Evolutionary conservation across 2,329 filamentous ascomycete species (phyloP).

Genomic region (Penicillium frequentans): DNA sequence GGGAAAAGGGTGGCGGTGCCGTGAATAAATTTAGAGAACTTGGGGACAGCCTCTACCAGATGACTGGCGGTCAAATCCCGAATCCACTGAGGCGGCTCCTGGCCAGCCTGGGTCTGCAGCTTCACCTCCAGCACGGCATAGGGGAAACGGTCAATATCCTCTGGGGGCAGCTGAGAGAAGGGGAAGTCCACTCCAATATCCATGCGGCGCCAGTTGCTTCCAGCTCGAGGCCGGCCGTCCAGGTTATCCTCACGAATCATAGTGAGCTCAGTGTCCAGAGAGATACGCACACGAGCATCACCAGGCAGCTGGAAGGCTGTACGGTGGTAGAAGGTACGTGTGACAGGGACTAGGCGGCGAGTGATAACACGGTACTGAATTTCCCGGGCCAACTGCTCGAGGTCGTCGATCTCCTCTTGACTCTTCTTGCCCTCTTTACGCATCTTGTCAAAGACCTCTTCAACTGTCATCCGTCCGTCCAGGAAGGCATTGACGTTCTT

Average conservation of each 20-base stretch:
- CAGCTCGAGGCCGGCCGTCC: constrained; percentile 72
- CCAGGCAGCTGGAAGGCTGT: constrained; percentile 97
- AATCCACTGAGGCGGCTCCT: constrained; percentile 96
- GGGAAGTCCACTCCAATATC: constrained; percentile 97
- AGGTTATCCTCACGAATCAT: constrained; percentile 96
- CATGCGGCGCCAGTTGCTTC: constrained; percentile 93
- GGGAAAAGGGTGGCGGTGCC: constrained; percentile 87
- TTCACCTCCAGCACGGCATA: constrained; percentile 98
- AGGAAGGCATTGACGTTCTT: constrained; percentile 95
- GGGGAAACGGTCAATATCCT: constrained; percentile 87
- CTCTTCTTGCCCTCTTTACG: constrained; percentile 93
- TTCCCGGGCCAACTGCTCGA: constrained; percentile 86
- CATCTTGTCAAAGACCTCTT: constrained; percentile 92
- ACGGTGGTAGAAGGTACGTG: constrained; percentile 95
- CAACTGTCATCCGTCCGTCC: constrained; percentile 77
- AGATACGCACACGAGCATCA: constrained; percentile 93
- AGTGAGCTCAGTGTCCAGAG: constrained; percentile 90
- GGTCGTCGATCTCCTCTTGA: constrained; percentile 82
- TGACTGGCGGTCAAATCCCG: constrained; percentile 89
- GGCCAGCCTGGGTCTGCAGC: constrained; percentile 90
- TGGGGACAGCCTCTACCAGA: constrained; percentile 96
- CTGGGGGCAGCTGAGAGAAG: constrained; percentile 81
- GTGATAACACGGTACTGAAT: constrained; percentile 91
- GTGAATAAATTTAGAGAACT: constrained; percentile 99
- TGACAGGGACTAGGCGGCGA: constrained; percentile 83